A percentile compares a stretch with the other conserved stretches of the same genome.
These are phyloP conservation scores for Hypsizygus marmoreus DNA, from an alignment of 768 basidiomycete genomes.

Conservation along the genomic window DNA sequence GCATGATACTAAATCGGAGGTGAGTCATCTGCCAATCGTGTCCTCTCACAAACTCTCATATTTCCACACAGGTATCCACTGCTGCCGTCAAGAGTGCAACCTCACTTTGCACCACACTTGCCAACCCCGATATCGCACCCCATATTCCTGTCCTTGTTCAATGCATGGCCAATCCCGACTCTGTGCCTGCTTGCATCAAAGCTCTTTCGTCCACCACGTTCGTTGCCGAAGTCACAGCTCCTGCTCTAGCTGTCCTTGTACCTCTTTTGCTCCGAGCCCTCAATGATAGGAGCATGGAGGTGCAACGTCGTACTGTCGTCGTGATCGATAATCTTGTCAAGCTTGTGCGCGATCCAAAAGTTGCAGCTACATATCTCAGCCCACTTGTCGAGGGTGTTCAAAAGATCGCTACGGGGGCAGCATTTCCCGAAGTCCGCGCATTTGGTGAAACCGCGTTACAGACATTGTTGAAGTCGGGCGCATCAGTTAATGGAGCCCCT, in stretches of 20 bases:
- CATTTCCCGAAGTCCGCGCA: slow-evolving; percentile 86
- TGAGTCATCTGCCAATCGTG: slow-evolving; percentile 31
- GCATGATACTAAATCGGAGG: slow-evolving; percentile 97
- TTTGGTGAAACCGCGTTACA: slow-evolving; percentile 56
- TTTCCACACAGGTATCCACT: slow-evolving; percentile 66
- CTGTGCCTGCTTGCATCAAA: slow-evolving; percentile 93
- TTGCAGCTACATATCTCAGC: slow-evolving; percentile 88
- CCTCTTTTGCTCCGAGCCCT: slow-evolving; percentile 89
- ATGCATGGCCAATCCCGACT: slow-evolving; percentile 89
- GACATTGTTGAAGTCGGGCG: slow-evolving; percentile 82
- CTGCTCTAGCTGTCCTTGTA: slow-evolving; percentile 94
- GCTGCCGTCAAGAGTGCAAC: slow-evolving; percentile 91
- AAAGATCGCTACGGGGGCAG: slow-evolving; percentile 86
- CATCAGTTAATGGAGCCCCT: slow-evolving; percentile 71
- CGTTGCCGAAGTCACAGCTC: slow-evolving; percentile 94
- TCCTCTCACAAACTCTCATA: slow-evolving; percentile 5
- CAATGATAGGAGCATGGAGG: slow-evolving; percentile 95
- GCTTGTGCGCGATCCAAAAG: slow-evolving; percentile 87
- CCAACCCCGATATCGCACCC: slow-evolving; percentile 88
- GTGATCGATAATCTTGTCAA: slow-evolving; percentile 97
- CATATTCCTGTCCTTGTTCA: slow-evolving; percentile 90
- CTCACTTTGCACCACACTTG: slow-evolving; percentile 84
- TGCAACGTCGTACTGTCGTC: slow-evolving; percentile 91
- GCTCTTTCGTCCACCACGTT: slow-evolving; percentile 93
- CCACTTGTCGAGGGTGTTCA: slow-evolving; percentile 88